Conservation (phyloP, 2,329 filamentous ascomycete genomes). For the Aspergillus bombycis region DNA sequence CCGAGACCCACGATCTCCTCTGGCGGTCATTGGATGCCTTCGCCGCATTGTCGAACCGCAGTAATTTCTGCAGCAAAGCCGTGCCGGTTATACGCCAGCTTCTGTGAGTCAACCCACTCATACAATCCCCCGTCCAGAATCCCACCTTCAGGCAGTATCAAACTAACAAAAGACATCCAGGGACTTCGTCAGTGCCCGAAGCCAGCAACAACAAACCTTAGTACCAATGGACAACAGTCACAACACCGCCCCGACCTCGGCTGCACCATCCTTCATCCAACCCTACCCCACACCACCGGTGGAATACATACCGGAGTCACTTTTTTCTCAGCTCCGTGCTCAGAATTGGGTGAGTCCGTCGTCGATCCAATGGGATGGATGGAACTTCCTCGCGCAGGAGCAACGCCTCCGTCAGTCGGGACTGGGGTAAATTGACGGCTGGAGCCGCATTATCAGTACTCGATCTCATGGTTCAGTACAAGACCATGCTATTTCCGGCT, state of each 20-base stretch:
- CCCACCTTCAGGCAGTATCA: not conserved
- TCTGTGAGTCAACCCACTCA: slow-evolving; percentile 28
- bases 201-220: slow-evolving; percentile 13
- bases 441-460: not conserved
- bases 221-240: slow-evolving; percentile 10
- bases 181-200: slow-evolving; percentile 28
- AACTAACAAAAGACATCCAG: slow-evolving; percentile 19
- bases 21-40: slow-evolving; percentile 36
- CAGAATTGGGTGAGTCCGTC: slow-evolving; percentile 39
- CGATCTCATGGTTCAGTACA: not conserved
- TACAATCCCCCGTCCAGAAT: not conserved
- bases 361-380: slow-evolving; percentile 33
- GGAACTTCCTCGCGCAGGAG: slow-evolving; percentile 12
- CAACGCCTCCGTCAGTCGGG: not conserved
- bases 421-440: not conserved
- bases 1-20: slow-evolving; percentile 33
- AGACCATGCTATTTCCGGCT: not conserved
- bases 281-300: slow-evolving; percentile 7
- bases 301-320: slow-evolving; percentile 17
- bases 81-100: slow-evolving; percentile 39
- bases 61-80: slow-evolving; percentile 41
- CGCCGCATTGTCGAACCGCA: slow-evolving; percentile 36
- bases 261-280: slow-evolving; percentile 7
- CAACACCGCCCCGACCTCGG: slow-evolving; percentile 13
- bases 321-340: slow-evolving; percentile 32